These are phyloP conservation scores for Colletotrichum spaethianum DNA, from an alignment of 2,329 filamentous ascomycete genomes.

Conservation along the genomic window DNA sequence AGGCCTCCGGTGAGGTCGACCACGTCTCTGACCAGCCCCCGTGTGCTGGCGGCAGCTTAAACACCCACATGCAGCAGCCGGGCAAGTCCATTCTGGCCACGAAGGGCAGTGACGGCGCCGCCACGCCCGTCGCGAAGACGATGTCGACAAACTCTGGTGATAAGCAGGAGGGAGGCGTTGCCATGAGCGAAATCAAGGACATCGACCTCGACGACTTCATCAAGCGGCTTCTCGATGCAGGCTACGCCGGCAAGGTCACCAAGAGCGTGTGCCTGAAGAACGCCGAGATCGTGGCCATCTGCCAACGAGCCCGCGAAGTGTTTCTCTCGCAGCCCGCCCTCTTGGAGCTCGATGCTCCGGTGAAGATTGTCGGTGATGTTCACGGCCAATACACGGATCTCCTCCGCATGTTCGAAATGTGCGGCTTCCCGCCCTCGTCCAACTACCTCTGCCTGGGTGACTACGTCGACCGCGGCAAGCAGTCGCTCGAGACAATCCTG, in stretches of 20 bases:
- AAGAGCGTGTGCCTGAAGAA: constrained; percentile 98
- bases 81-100: constrained; percentile 88
- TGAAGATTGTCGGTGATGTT: constrained; percentile 98
- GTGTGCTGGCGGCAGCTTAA: constrained; percentile 72
- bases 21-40: constrained; percentile 93
- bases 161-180: constrained; percentile 72
- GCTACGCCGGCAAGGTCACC: constrained; percentile 95
- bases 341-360: constrained; percentile 91
- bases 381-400: constrained; percentile 97
- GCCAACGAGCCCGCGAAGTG: constrained; percentile 87
- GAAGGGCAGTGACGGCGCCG: constrained; percentile 77
- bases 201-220: constrained; percentile 98
- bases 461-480: constrained; percentile 97
- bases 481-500: constrained; percentile 94
- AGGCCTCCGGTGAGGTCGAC: constrained; percentile 91
- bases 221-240: constrained; percentile 91
- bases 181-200: constrained; percentile 91
- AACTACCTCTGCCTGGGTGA: constrained; percentile 97
- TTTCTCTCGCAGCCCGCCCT: constrained; percentile 93
- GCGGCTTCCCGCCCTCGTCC: constrained; percentile 90
- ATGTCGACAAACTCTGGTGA: constrained; percentile 48
- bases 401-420: constrained; percentile 98
- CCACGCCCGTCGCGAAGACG: constrained; percentile 72
- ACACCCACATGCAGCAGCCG: constrained; percentile 75
- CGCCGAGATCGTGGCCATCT: constrained; percentile 95